These are phyloP conservation scores for Lathyrus tuberosus DNA, from an alignment of 306 rosid genomes.

Conservation along the genomic window DNA sequence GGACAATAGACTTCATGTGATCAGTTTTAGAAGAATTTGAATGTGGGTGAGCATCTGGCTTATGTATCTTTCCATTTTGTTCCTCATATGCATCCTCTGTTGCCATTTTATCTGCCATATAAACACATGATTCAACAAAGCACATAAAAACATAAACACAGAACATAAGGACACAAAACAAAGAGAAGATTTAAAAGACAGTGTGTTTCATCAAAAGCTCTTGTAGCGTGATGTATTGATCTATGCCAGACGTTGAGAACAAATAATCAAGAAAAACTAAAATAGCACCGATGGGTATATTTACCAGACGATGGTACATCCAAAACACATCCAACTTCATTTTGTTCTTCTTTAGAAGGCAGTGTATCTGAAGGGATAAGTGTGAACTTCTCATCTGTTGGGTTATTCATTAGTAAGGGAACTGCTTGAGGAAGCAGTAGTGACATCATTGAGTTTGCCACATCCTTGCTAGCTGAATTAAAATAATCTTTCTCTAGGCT, in stretches of 20 bases:
- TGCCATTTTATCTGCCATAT: conserved; percentile 43
- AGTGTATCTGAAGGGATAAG: conserved; percentile 39
- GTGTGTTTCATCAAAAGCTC: conserved; percentile 14
- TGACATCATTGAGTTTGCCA: conserved; percentile 79
- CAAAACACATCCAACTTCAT: conserved; percentile 37
- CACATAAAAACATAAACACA: background rate
- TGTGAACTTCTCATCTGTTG: conserved; percentile 48
- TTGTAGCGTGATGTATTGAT: background rate
- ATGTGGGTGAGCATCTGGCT: conserved; percentile 29
- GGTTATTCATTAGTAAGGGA: conserved; percentile 65
- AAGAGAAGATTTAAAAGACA: conserved; percentile 32
- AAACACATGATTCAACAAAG: conserved; percentile 28
- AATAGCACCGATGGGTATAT: conserved; percentile 16
- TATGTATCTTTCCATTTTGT: conserved; percentile 43
- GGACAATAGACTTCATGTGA: conserved; percentile 45
- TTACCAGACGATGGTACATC: conserved; percentile 49
- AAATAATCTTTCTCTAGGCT: conserved; percentile 51
- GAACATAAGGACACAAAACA: background rate
- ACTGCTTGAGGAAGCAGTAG: conserved; percentile 86
- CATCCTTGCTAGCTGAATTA: conserved; percentile 68
- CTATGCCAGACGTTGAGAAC: conserved; percentile 20
- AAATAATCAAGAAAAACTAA: conserved; percentile 21
- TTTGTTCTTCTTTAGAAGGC: conserved; percentile 43
- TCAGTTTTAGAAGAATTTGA: conserved; percentile 41
- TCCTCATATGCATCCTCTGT: conserved; percentile 40